Evolutionary conservation across 192 early-diverging fungal genomes (phyloP).

Genomic region (Linderina pennispora): DNA sequence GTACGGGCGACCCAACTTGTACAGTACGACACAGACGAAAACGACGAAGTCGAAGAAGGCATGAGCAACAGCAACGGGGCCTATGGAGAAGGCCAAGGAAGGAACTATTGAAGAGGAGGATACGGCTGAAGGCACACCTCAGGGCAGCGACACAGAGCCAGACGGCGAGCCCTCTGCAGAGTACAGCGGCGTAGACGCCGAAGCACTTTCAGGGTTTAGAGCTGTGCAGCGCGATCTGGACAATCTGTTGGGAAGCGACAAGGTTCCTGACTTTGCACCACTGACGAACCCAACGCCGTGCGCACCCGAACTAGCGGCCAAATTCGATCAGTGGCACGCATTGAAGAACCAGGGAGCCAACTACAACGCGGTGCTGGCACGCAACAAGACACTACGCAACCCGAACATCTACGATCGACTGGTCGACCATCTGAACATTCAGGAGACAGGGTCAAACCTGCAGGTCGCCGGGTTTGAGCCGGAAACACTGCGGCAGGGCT

Average conservation of each 20-base stretch:
- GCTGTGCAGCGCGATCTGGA: conserved; percentile 16
- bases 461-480: conserved; percentile 65
- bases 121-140: too few relatives aligned
- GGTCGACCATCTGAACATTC: conserved; percentile 74
- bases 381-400: conserved; percentile 87
- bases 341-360: conserved; percentile 61
- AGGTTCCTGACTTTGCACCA: conserved; percentile 9
- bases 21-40: background rate
- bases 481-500: conserved; percentile 18
- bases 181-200: background rate
- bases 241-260: conserved; percentile 29
- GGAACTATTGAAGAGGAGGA: background rate
- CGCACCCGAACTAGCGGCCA: conserved; percentile 61
- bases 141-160: too few relatives aligned
- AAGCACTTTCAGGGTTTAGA: conserved; percentile 8
- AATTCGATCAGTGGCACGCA: conserved; percentile 69
- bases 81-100: background rate
- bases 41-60: background rate
- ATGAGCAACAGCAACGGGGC: background rate
- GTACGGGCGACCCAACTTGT: background rate
- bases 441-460: conserved; percentile 80
- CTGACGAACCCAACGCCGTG: conserved; percentile 25
- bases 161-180: too few relatives aligned
- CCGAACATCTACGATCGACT: conserved; percentile 86
- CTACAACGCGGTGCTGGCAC: conserved; percentile 76